Evolutionary conservation across 805 yeast species (phyloP).

Genomic region (Blastobotrys attinorum): DNA sequence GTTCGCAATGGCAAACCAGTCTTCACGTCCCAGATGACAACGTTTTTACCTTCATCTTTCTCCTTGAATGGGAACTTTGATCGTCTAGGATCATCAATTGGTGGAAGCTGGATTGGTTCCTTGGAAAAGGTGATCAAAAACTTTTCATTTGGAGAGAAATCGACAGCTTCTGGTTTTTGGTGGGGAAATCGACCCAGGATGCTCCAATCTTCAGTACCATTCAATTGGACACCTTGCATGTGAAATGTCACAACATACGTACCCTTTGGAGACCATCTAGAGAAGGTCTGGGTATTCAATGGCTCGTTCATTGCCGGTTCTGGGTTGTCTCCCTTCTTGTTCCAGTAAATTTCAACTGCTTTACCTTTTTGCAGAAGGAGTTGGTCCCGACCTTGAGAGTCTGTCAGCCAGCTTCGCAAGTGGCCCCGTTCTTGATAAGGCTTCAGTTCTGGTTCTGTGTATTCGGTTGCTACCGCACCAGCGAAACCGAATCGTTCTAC

Average conservation of each 20-base stretch:
- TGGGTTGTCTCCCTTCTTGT: conserved; percentile 60
- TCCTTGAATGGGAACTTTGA: conserved; percentile 74
- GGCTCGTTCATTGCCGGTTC: conserved; percentile 70
- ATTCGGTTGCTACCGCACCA: conserved; percentile 47
- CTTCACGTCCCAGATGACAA: conserved; percentile 85
- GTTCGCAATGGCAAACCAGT: conserved; percentile 82
- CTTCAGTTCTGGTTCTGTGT: conserved; percentile 64
- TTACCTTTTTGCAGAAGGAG: conserved; percentile 72
- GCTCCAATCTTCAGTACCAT: conserved; percentile 85
- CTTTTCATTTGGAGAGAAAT: conserved; percentile 88
- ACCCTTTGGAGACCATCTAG: conserved; percentile 91
- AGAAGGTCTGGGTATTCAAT: conserved; percentile 81
- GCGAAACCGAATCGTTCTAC: conserved; percentile 71
- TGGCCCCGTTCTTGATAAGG: conserved; percentile 71
- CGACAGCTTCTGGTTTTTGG: conserved; percentile 80
- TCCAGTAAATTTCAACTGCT: conserved; percentile 81
- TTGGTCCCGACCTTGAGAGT: conserved; percentile 85
- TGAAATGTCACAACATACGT: conserved; percentile 80
- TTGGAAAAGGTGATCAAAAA: conserved; percentile 86
- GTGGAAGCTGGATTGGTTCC: conserved; percentile 66
- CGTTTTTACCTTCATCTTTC: conserved; percentile 84
- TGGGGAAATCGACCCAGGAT: conserved; percentile 74
- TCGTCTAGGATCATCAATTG: conserved; percentile 55
- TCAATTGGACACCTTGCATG: conserved; percentile 88
- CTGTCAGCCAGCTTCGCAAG: conserved; percentile 86